Conservation (phyloP, 2,329 filamentous ascomycete species). For the Epichloe sylvatica region DNA sequence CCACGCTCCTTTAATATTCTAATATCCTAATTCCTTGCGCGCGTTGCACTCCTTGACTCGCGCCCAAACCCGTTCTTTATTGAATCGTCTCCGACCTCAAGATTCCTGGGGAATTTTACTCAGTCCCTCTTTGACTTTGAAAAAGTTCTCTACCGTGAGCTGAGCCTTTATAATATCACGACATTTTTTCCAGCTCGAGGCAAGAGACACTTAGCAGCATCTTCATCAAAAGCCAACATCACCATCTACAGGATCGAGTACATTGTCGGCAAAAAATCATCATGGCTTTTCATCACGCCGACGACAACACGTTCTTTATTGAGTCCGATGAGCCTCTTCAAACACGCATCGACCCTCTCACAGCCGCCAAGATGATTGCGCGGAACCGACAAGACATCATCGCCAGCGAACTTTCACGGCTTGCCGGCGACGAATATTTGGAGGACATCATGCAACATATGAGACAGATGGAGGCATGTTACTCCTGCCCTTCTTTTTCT, state of each 20-base stretch:
- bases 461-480: conserved; percentile 75
- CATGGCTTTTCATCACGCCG: conserved; percentile 32
- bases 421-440: conserved; percentile 79
- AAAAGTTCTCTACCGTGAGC: conserved; percentile 4
- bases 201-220: background rate
- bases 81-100: conserved; percentile 26
- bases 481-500: background rate
- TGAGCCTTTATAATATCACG: conserved; percentile 12
- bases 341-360: conserved; percentile 52
- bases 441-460: conserved; percentile 92
- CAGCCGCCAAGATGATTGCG: conserved; percentile 64
- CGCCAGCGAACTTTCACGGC: conserved; percentile 72
- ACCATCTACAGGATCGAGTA: conserved; percentile 8
- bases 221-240: background rate
- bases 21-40: conserved; percentile 35
- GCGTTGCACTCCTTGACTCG: conserved; percentile 24
- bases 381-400: conserved; percentile 77
- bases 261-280: conserved; percentile 14
- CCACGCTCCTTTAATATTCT: conserved; percentile 45
- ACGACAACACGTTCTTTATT: conserved; percentile 39
- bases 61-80: conserved; percentile 23
- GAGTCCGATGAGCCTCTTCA: conserved; percentile 37
- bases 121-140: conserved; percentile 30
- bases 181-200: conserved; percentile 3
- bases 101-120: conserved; percentile 39